A percentile compares a stretch with the other conserved stretches of the same genome.
phyloP scores from a whole-genome alignment of 169 alveolate species.

The Plasmodium vivax region DNA sequence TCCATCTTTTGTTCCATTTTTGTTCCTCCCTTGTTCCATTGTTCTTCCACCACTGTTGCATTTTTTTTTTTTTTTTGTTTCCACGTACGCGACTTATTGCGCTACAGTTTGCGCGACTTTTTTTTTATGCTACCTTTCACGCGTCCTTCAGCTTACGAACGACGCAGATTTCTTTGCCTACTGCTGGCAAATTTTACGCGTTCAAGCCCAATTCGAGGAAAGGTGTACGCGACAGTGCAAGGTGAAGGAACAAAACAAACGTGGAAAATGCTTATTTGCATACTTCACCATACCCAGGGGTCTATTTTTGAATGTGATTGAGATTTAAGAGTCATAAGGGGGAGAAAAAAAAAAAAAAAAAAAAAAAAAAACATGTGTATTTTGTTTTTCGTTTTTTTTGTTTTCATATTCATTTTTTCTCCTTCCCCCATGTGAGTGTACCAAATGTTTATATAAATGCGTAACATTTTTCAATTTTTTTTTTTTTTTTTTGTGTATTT shows the following conservation, averaged over 20 bases:
- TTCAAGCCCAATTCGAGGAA: background rate
- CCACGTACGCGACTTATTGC: background rate
- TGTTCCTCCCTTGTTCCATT: background rate
- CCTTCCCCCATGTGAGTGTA: background rate
- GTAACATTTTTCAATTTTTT: slow-evolving; percentile 1
- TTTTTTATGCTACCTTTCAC: background rate
- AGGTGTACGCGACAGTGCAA: background rate
- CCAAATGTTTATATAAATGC: background rate
- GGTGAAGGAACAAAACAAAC: background rate
- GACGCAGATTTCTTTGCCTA: background rate
- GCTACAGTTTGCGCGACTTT: background rate
- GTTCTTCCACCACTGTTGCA: background rate
- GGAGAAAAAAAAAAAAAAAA: background rate
- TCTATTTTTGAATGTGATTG: slow-evolving; percentile 29
- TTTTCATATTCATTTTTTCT: background rate
- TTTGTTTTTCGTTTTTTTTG: background rate
- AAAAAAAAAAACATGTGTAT: background rate
- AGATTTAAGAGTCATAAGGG: background rate
- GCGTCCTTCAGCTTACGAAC: background rate
- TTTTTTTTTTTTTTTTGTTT: slow-evolving; percentile 11
- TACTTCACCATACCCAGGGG: background rate
- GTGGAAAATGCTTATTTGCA: background rate
- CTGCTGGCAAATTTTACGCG: background rate
- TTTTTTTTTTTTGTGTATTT: background rate
- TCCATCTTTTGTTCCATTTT: background rate